Conservation (phyloP, 768 basidiomycete genomes). For the Phanerodontia chrysosporium region DNA sequence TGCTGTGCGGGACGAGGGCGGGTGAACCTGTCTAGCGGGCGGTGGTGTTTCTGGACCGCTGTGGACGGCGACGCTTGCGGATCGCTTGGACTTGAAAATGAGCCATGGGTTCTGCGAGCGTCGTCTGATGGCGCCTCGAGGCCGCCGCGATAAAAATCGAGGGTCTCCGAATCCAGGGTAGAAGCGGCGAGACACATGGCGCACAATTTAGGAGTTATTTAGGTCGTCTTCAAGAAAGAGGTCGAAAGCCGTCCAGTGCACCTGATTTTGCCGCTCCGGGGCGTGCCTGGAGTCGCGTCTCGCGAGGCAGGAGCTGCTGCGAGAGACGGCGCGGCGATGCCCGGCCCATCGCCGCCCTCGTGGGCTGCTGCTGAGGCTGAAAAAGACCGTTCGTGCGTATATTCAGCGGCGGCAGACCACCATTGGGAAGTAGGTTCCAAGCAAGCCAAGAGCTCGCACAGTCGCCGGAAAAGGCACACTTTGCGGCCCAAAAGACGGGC, state of each 20-base stretch:
- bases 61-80: not conserved
- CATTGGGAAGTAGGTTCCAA: conserved; percentile 5
- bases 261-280: not conserved
- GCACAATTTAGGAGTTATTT: not conserved
- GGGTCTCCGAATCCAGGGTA: conserved; percentile 1
- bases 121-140: conserved; percentile 8
- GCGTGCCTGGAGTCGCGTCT: not conserved
- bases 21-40: not conserved
- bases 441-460: not conserved
- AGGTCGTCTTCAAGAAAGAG: not conserved
- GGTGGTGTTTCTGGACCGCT: conserved; percentile 1
- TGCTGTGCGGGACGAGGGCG: not conserved
- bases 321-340: conserved; percentile 1
- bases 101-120: not conserved
- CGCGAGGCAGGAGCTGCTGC: not conserved
- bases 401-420: not conserved
- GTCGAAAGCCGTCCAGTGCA: not conserved
- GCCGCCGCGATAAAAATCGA: conserved; percentile 4
- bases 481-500: not conserved
- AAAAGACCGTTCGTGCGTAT: not conserved
- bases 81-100: not conserved
- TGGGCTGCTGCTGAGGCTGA: too few relatives aligned
- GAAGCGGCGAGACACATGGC: not conserved
- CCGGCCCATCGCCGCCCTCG: not conserved
- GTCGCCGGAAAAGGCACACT: not conserved